Base-by-base conservation (phyloP, 2,329 filamentous ascomycete species). In the Talaromyces sp. region DNA sequence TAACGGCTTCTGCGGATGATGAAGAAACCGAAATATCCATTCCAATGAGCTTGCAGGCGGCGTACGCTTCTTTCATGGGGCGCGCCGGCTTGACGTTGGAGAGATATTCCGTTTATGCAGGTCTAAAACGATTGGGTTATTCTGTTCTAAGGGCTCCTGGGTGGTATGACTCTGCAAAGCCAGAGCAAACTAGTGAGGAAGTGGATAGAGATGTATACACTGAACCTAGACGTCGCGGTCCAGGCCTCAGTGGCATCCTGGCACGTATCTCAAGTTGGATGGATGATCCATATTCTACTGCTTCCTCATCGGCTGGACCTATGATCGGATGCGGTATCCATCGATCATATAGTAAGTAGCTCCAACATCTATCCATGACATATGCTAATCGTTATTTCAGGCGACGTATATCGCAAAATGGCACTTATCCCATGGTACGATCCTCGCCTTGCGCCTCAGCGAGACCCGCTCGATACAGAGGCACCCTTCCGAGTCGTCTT, bases 31-130 rank as follows among this genome's bases (percentile, higher is more conserved):
- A 86, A 6, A 75, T 81, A 3, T 88, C 88, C 0, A 72, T 94
- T n/a, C 91, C 93, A 0, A 86, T 99, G 78, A 96, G 90, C 71
- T 75, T 97, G 35, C 90, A 97, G 71, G 92, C 89, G 5, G 91
- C 91, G 0, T 97, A 97, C 76, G 84, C 92, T 4, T 82, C 91
- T 19, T 86, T 96, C 48, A 82, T 96, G 58, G 91, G 91, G 1
- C 77, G 83, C 20, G 87, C 74, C 24, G 81, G 79, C 9, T 62
- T 87, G 59, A 84, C 82, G 0, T 77, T 97, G 54, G 90, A 95
- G 62, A 86, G 90, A 65, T 97, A 91, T 64, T 89, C 89, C 45
- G 93, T 97, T 24, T 99, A 92, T 70, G 83, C 91, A 1, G 87
- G 91, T 48, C 77, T 99, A 63, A 94, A 88, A 69, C 83, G 94